Percentiles rank a stretch among this genome's conserved stretches.
Conservation (phyloP, 2,329 filamentous ascomycete species). For the Boeremia lycopersici region DNA sequence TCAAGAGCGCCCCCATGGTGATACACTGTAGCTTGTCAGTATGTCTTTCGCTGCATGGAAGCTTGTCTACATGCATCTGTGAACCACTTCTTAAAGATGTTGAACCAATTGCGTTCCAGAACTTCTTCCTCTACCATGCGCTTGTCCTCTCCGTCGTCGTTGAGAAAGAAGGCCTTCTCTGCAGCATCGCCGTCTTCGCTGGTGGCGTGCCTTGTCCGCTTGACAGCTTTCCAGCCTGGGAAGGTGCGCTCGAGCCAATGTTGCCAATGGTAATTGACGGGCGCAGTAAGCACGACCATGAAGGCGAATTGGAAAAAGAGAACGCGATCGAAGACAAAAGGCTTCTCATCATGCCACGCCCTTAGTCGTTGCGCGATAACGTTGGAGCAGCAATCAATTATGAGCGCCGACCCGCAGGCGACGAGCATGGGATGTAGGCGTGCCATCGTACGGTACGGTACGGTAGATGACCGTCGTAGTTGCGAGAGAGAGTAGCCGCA, state of each 20-base stretch:
- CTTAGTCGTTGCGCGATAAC: constrained; percentile 46
- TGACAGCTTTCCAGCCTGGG: constrained; percentile 60
- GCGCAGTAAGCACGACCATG: constrained; percentile 73
- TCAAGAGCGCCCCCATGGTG: constrained; percentile 67
- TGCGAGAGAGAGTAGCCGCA: not conserved
- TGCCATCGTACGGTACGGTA: constrained; percentile 14
- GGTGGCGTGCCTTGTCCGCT: constrained; percentile 20
- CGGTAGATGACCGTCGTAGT: no score
- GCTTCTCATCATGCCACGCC: constrained; percentile 41
- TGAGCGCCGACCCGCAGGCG: constrained; percentile 43
- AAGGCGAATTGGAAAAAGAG: constrained; percentile 53
- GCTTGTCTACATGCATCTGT: constrained; percentile 56
- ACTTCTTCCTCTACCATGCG: constrained; percentile 36
- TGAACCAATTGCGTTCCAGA: constrained; percentile 52
- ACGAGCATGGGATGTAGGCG: constrained; percentile 42
- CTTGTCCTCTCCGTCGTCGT: constrained; percentile 37
- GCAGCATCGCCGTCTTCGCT: constrained; percentile 26
- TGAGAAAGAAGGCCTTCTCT: constrained; percentile 37
- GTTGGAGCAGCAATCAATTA: constrained; percentile 47
- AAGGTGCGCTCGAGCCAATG: constrained; percentile 75
- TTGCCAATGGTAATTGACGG: constrained; percentile 88
- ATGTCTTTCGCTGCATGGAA: not conserved
- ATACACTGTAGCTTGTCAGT: constrained; percentile 51
- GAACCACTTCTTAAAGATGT: constrained; percentile 70
- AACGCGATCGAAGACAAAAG: constrained; percentile 46